Evolutionary conservation across 2,329 filamentous ascomycete species (phyloP), one percentile per base, ranked within the genome.

Genomic region (Didymella segeticola): DNA sequence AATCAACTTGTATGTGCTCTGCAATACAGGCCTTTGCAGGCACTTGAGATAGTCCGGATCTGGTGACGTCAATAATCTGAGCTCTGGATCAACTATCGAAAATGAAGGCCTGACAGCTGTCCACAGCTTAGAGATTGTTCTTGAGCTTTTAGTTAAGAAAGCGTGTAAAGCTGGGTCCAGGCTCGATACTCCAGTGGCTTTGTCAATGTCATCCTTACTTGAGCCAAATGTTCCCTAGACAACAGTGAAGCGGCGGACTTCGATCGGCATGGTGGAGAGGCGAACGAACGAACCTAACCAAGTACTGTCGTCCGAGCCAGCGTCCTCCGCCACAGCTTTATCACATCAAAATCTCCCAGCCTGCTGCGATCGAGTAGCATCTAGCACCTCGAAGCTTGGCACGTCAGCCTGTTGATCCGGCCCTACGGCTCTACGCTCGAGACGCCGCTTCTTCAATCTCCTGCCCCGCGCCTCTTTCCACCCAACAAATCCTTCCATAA

Each of bases 401-500:
- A 64, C 39, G 2, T 48, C 53, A n/a, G 23, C 46, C 20, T 39
- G 39, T 19, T 36, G 51, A 11, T 50, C 46, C 5, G 57, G 29
- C 6, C 48, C 29, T 9, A 25, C 38, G 9, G 33, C 42, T 23
- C 42, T 57, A n/a, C 36, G 45, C 1, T 42, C 36, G 12, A 48
- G 27, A 14, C 47, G 52, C 38, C 53, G 53, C 14, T 27, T 60
- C 45, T 60, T 58, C 29, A 51, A 14, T 53, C 55, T 54, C 26
- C 64, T 53, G 19, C 34, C 57, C 12, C 66, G 43, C 26, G 62
- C 60, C 33, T 76, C 74, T 25, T 67, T 64, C 75, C 75, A 78
- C 15, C 64, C 57, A 31, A 73, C 48, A 7, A 76, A 46, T 53
- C 64, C 68, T 29, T 78, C 76, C 20, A 74, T 52, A 14, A 77